These are phyloP conservation scores for Cordyceps tenuipes DNA, from an alignment of 2,329 filamentous ascomycete genomes.

Conservation along the genomic window DNA sequence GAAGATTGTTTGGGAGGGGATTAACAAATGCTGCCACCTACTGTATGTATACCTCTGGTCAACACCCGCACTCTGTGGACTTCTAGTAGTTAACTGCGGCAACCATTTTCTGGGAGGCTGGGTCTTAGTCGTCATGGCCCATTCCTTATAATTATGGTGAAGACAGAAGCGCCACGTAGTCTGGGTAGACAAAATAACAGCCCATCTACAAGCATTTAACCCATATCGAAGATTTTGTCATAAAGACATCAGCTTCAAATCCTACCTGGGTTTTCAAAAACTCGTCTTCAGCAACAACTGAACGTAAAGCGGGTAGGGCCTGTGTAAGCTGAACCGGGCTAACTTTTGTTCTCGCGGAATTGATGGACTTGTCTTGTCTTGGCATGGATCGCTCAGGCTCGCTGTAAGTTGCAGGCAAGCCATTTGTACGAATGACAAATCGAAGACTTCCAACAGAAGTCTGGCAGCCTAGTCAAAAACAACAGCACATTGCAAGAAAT, in stretches of 20 bases:
- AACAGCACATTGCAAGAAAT: slow-evolving; percentile 16
- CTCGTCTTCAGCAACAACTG: background rate
- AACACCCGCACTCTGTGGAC: too few relatives aligned
- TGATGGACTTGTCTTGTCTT: slow-evolving; percentile 23
- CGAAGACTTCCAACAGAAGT: slow-evolving; percentile 33
- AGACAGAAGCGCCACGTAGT: slow-evolving; percentile 38
- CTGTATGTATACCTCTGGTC: too few relatives aligned
- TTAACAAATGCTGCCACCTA: too few relatives aligned
- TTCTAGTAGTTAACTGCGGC: slow-evolving; percentile 12
- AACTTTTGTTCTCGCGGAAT: slow-evolving; percentile 31
- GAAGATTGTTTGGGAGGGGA: too few relatives aligned
- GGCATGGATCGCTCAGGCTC: slow-evolving; percentile 14
- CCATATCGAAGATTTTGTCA: too few relatives aligned
- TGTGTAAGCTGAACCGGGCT: slow-evolving; percentile 31
- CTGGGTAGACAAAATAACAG: slow-evolving; percentile 25
- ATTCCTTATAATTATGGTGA: slow-evolving; percentile 39
- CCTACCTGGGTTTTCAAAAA: slow-evolving; percentile 30
- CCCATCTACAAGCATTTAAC: slow-evolving; percentile 23
- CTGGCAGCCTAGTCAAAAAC: slow-evolving; percentile 36
- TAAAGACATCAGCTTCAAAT: slow-evolving; percentile 28
- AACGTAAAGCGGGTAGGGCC: background rate
- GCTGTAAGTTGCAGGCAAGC: slow-evolving; percentile 30
- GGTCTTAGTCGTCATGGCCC: slow-evolving; percentile 40
- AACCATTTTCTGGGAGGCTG: slow-evolving; percentile 27
- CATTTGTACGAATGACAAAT: slow-evolving; percentile 26